These are phyloP conservation scores for Epichloe elymi DNA, from an alignment of 2,329 filamentous ascomycete genomes.

Conservation along the genomic window DNA sequence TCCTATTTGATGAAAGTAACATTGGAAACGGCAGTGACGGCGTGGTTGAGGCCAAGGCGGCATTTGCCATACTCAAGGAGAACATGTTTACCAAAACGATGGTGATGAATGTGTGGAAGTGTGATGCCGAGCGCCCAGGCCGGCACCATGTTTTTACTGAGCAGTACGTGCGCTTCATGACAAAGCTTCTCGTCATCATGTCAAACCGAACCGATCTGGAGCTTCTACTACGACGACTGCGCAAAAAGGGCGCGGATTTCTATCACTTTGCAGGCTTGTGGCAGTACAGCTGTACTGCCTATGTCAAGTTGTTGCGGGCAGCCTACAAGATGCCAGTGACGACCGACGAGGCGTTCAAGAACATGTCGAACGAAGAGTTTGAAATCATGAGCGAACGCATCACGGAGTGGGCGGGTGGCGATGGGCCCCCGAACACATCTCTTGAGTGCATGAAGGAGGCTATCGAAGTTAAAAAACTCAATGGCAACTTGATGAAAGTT, in stretches of 20 bases:
- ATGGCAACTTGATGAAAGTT: constrained; percentile 76
- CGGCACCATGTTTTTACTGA: constrained; percentile 87
- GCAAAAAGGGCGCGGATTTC: constrained; percentile 72
- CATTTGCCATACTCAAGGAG: constrained; percentile 62
- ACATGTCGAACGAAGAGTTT: constrained; percentile 40
- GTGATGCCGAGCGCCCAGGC: constrained; percentile 69
- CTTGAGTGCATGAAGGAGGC: constrained; percentile 44
- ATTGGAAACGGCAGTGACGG: constrained; percentile 27
- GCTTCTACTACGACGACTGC: constrained; percentile 61
- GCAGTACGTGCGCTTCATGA: constrained; percentile 73
- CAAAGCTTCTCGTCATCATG: constrained; percentile 58
- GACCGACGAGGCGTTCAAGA: constrained; percentile 43
- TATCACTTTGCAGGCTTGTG: constrained; percentile 49
- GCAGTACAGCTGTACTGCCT: constrained; percentile 41
- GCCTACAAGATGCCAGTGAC: constrained; percentile 31
- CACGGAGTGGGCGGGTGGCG: constrained; percentile 37
- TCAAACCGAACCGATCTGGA: constrained; percentile 67
- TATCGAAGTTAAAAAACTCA: constrained; percentile 55
- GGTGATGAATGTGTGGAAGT: constrained; percentile 90
- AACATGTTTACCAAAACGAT: constrained; percentile 85
- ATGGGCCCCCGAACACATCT: constrained; percentile 25
- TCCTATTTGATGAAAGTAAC: constrained; percentile 36
- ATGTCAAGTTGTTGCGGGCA: constrained; percentile 39
- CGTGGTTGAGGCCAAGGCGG: constrained; percentile 57
- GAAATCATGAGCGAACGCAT: constrained; percentile 43